Base-by-base conservation (phyloP, 345 rosid genomes). In the Citrus hindsii region DNA sequence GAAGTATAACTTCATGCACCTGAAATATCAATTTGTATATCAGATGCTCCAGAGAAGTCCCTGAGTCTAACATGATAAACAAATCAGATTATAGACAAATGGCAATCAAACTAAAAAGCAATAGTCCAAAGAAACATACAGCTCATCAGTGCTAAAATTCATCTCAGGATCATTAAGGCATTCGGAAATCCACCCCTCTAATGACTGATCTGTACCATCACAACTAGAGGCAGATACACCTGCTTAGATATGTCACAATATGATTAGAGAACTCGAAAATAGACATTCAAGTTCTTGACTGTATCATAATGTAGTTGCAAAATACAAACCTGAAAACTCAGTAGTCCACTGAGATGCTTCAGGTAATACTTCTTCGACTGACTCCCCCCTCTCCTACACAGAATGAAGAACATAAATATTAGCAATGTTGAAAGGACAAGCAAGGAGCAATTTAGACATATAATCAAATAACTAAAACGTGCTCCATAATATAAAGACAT, bases 111-210 rank as follows among this genome's bases (percentile, higher is more conserved):
- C 21, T 30, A 77, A 84, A 74, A 75, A 46, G 7, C 28, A 70
- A 68, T 72, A 80, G 60, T 61, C 13, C 42, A 75, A 71, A 60
- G 58, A 80, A 73, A 78, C 94, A 76, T 95, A 92, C 98, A 91
- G 86, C 72, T 90, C 88, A 86, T 87, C 87, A 64, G 91, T 82
- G 64, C 89, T 72, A 48, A 59, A 79, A 69, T 85, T 83, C 84
- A 86, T 87, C 65, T 92, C 97, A 5, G 86, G 22, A 75, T 92
- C 93, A 71, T 90, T 93, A 74, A 95, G 76, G 87, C 90, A 95
- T 58, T 91, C 88, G 65, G 92, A 85, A 58, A 89, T 85, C 98
- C 97, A 93, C 66, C 85, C 83, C 78, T 92, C 98, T 77, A 89
- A 86, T 48, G 89, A 80, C 22, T 53, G 58, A 85, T 92, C 97